Percentiles rank a stretch among this genome's conserved stretches.
These are phyloP conservation scores for Lactarius psammicola DNA, from an alignment of 768 basidiomycete genomes.

Conservation along the genomic window DNA sequence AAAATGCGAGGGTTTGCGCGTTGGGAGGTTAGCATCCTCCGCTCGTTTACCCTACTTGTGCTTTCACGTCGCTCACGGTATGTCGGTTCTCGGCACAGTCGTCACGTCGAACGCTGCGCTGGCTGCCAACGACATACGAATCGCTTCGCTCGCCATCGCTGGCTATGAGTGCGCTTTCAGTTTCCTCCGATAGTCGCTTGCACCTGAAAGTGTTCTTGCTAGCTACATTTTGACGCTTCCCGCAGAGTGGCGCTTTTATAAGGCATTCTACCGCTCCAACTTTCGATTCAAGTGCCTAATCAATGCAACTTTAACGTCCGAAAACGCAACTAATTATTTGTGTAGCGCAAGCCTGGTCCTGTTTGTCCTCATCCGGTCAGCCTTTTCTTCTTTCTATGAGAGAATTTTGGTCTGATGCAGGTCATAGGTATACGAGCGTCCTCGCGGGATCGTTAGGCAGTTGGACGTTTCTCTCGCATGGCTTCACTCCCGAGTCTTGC, in stretches of 20 bases:
- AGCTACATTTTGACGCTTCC: conserved; percentile 25
- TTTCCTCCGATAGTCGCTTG: neutral
- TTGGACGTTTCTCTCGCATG: conserved; percentile 53
- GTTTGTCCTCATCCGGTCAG: conserved; percentile 17
- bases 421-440: conserved; percentile 44
- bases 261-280: neutral
- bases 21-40: neutral
- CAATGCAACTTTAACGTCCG: neutral
- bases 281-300: neutral
- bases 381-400: neutral
- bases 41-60: neutral
- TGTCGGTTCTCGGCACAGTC: neutral
- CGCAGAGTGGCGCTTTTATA: conserved; percentile 23
- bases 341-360: conserved; percentile 7
- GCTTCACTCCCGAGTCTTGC: conserved; percentile 50
- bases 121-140: conserved; percentile 5
- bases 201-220: neutral
- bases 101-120: neutral
- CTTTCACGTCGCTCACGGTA: neutral
- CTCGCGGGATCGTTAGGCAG: conserved; percentile 49
- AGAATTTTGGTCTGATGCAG: neutral
- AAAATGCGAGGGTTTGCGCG: neutral
- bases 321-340: neutral
- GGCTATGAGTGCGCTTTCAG: conserved; percentile 11
- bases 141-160: conserved; percentile 12